Conservation (phyloP, 139 green algal species). For the Spirogloea muscicola region DNA sequence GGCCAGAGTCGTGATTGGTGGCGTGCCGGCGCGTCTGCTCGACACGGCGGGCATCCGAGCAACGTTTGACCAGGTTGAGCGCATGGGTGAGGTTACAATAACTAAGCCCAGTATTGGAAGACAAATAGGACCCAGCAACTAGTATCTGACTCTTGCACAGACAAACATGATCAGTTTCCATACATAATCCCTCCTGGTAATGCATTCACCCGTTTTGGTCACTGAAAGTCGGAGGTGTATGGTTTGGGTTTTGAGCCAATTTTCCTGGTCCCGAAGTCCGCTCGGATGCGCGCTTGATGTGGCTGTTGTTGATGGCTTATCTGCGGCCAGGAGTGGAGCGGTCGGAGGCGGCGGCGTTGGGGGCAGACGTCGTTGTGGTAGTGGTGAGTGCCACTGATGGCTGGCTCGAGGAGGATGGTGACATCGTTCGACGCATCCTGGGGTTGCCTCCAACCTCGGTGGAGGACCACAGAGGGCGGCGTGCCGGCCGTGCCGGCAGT, state of each 20-base stretch:
- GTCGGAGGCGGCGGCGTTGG: conserved; percentile 51
- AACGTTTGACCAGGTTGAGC: conserved; percentile 73
- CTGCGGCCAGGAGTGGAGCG: conserved; percentile 37
- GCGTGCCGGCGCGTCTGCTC: conserved; percentile 84
- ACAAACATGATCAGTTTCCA: too few relatives aligned
- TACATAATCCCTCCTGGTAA: too few relatives aligned
- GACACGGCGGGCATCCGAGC: conserved; percentile 89
- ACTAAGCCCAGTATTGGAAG: too few relatives aligned
- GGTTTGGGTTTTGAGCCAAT: too few relatives aligned
- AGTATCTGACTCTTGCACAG: too few relatives aligned
- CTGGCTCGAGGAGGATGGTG: conserved; percentile 68
- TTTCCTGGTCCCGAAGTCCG: too few relatives aligned
- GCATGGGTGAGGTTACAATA: conserved; percentile 55
- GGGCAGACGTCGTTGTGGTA: conserved; percentile 81
- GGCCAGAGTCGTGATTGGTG: conserved; percentile 66
- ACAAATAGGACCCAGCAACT: too few relatives aligned
- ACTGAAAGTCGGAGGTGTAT: too few relatives aligned
- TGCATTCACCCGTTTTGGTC: too few relatives aligned
- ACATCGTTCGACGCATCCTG: conserved; percentile 35
- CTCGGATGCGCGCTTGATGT: too few relatives aligned
- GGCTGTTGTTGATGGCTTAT: too few relatives aligned
- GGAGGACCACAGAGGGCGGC: background rate
- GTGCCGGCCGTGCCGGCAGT: background rate
- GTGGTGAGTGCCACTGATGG: conserved; percentile 72
- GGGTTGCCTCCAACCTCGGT: background rate